phyloP scores from a whole-genome alignment of 1,139 yeast genomes.

The Meyerozyma guilliermondii region DNA sequence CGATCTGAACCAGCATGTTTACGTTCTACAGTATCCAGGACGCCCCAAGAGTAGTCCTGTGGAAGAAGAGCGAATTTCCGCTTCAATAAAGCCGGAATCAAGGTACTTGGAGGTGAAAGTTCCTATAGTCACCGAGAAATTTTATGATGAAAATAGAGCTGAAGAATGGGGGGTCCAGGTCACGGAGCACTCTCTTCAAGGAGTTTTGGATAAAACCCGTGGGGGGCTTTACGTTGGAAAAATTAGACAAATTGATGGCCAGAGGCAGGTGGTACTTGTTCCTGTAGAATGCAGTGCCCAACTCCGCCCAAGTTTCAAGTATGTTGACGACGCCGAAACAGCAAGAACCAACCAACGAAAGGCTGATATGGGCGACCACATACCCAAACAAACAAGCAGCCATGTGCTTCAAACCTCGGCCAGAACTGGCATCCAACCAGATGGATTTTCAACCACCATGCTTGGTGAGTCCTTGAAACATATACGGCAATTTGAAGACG shows the following conservation, averaged over 20 bases:
- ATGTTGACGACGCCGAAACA: slow-evolving; percentile 54
- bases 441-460: slow-evolving; percentile 60
- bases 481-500: slow-evolving; percentile 73
- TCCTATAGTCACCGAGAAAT: slow-evolving; percentile 59
- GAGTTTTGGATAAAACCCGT: slow-evolving; percentile 55
- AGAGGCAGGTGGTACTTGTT: slow-evolving; percentile 49
- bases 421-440: slow-evolving; percentile 51
- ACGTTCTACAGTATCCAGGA: slow-evolving; percentile 66
- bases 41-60: slow-evolving; percentile 49
- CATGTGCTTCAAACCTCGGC: slow-evolving; percentile 42
- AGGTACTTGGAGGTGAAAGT: slow-evolving; percentile 59
- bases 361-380: slow-evolving; percentile 21
- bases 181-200: slow-evolving; percentile 58
- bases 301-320: slow-evolving; percentile 74
- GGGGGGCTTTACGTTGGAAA: slow-evolving; percentile 45
- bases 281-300: slow-evolving; percentile 72
- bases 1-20: slow-evolving; percentile 24
- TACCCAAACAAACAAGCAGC: slow-evolving; percentile 33
- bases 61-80: slow-evolving; percentile 36
- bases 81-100: slow-evolving; percentile 60
- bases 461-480: slow-evolving; percentile 80
- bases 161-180: slow-evolving; percentile 60
- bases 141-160: slow-evolving; percentile 61
- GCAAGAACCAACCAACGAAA: slow-evolving; percentile 21
- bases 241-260: slow-evolving; percentile 17